These are phyloP conservation scores for Forsythia viridissima DNA, from an alignment of 257 asterid species.

Conservation along the genomic window DNA sequence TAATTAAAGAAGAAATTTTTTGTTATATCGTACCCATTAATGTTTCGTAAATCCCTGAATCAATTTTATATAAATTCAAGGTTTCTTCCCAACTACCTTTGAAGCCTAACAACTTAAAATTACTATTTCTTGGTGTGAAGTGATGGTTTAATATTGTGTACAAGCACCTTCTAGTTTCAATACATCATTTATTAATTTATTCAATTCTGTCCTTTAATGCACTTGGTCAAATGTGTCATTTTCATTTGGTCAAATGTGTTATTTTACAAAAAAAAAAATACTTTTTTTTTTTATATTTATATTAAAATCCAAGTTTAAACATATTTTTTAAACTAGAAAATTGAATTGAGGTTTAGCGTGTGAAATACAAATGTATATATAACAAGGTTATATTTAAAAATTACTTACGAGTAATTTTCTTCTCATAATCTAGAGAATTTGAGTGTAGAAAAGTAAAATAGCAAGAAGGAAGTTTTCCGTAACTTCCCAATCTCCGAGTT, in stretches of 20 bases:
- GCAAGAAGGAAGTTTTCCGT: no score
- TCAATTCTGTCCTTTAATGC: not conserved
- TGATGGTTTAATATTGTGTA: not conserved
- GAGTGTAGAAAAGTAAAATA: no score
- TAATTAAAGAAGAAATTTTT: no score
- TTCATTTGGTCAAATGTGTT: not conserved
- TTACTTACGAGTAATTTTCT: no score
- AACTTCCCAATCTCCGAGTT: no score
- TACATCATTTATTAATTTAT: not conserved
- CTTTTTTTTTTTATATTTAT: not conserved
- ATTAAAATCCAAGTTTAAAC: not conserved
- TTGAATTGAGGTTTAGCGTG: no score
- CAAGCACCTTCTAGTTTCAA: not conserved
- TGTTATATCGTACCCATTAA: no score
- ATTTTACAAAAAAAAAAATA: no score
- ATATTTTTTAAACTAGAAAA: not conserved
- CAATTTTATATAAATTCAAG: not conserved
- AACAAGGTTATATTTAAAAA: no score
- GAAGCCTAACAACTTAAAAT: not conserved
- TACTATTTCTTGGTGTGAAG: not conserved
- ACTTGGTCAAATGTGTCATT: not conserved
- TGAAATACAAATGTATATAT: not conserved
- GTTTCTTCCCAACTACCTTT: not conserved
- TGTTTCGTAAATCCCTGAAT: not conserved
- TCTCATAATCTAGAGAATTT: no score